Evolutionary conservation across 805 yeast genomes (phyloP).

Genomic region (Tetrapisispora taiwanensis): DNA sequence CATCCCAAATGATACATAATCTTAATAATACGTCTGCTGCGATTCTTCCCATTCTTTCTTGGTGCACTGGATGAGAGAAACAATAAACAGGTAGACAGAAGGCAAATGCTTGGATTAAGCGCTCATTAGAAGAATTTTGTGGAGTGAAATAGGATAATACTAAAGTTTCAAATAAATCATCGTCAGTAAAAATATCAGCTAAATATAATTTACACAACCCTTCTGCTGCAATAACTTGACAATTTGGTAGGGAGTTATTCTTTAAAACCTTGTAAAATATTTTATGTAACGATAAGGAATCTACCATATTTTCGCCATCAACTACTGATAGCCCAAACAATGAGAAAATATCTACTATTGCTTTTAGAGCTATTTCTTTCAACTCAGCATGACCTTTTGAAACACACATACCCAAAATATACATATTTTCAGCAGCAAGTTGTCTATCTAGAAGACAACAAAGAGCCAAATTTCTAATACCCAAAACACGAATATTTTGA

Average conservation of each 20-base stretch:
- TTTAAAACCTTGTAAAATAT: slow-evolving; percentile 58
- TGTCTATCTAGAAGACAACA: slow-evolving; percentile 62
- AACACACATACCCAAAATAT: slow-evolving; percentile 58
- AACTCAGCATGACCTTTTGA: slow-evolving; percentile 56
- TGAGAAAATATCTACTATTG: slow-evolving; percentile 68
- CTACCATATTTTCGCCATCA: slow-evolving; percentile 53
- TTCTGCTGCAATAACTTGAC: slow-evolving; percentile 77
- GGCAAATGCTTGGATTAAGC: slow-evolving; percentile 66
- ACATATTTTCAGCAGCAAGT: slow-evolving; percentile 54
- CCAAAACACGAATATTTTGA: slow-evolving; percentile 47
- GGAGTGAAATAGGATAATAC: slow-evolving; percentile 71
- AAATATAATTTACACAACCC: slow-evolving; percentile 75
- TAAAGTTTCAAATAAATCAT: slow-evolving; percentile 60
- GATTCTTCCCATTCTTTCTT: slow-evolving; percentile 49
- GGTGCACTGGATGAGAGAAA: slow-evolving; percentile 65
- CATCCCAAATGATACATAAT: slow-evolving; percentile 38
- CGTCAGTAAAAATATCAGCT: slow-evolving; percentile 64
- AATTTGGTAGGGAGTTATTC: slow-evolving; percentile 44
- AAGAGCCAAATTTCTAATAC: slow-evolving; percentile 67
- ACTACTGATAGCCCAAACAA: slow-evolving; percentile 64
- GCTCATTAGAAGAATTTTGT: slow-evolving; percentile 47
- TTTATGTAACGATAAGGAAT: slow-evolving; percentile 55
- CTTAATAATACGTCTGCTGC: slow-evolving; percentile 59
- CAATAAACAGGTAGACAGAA: slow-evolving; percentile 86
- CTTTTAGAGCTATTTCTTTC: slow-evolving; percentile 52